A percentile compares a stretch with the other conserved stretches of the same genome.
Evolutionary conservation across 2,329 filamentous ascomycete species (phyloP).

Genomic region (Claviceps sp.): DNA sequence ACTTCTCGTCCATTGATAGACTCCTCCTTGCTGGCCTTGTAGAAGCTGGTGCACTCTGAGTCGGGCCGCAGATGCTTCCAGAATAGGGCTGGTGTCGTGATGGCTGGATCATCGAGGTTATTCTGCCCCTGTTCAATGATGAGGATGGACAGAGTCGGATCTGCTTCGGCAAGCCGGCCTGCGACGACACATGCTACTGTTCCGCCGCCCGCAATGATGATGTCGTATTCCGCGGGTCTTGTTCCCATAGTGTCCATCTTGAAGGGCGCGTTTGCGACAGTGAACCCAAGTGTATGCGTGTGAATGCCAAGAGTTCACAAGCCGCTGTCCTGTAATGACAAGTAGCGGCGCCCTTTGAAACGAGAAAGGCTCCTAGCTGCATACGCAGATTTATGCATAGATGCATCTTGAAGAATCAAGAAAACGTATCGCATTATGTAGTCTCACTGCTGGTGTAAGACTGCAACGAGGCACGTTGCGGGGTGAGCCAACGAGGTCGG

Average conservation of each 20-base stretch:
- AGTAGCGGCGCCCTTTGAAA: too few species aligned
- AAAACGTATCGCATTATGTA: too few species aligned
- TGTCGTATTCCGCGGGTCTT: slow-evolving; percentile 9
- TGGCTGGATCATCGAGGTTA: slow-evolving; percentile 13
- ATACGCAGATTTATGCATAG: too few species aligned
- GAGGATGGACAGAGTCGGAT: slow-evolving; percentile 14
- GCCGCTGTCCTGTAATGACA: too few species aligned
- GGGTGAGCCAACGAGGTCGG: too few species aligned
- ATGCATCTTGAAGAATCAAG: too few species aligned
- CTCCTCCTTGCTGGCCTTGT: slow-evolving; percentile 11
- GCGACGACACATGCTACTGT: slow-evolving; percentile 15
- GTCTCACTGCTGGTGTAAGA: too few species aligned
- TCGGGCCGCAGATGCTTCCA: slow-evolving; percentile 10
- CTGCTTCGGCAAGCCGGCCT: slow-evolving; percentile 13
- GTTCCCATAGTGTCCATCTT: slow-evolving; percentile 8
- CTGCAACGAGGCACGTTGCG: too few species aligned
- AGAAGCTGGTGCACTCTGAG: slow-evolving; percentile 10
- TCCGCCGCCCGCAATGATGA: slow-evolving; percentile 15
- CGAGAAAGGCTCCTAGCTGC: too few species aligned
- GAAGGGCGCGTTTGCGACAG: neutral
- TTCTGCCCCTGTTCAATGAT: slow-evolving; percentile 16
- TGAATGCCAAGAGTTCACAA: too few species aligned
- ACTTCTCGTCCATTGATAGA: slow-evolving; percentile 12
- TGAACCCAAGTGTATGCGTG: too few species aligned
- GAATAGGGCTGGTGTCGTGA: slow-evolving; percentile 13